Evolutionary conservation across 164 flowering plant genomes (phyloP).

Genomic region (Chimonanthus salicifolius): DNA sequence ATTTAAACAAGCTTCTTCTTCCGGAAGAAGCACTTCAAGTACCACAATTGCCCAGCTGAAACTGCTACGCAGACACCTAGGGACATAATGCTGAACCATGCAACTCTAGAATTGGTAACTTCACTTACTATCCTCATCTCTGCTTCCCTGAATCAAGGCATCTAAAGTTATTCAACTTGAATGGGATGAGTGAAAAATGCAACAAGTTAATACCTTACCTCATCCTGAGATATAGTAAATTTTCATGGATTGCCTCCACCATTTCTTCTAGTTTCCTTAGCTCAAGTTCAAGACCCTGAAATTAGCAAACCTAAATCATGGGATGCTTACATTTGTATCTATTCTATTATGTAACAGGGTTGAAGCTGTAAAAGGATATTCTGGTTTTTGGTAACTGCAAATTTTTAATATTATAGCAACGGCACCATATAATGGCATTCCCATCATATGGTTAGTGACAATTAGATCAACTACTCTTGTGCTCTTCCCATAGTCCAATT

Average conservation of each 20-base stretch:
- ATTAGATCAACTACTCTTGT: no score
- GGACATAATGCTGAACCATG: slow-evolving; percentile 73
- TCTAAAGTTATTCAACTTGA: not conserved
- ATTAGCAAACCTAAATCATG: slow-evolving; percentile 1
- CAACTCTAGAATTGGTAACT: slow-evolving; percentile 67
- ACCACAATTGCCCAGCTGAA: slow-evolving; percentile 60
- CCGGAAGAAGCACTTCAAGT: slow-evolving; percentile 72
- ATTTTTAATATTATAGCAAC: no score
- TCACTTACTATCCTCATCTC: slow-evolving; percentile 86
- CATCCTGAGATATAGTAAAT: slow-evolving; percentile 61
- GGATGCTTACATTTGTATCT: not conserved
- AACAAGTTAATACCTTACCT: slow-evolving; percentile 33
- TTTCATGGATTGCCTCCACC: slow-evolving; percentile 84
- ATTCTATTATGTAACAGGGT: not conserved
- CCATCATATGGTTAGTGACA: no score
- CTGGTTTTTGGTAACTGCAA: no score
- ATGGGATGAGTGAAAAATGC: not conserved
- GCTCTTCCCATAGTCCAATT: no score
- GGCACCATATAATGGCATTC: no score
- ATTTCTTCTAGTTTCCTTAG: slow-evolving; percentile 85
- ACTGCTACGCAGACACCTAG: slow-evolving; percentile 69
- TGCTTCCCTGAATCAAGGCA: slow-evolving; percentile 35
- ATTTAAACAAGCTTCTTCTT: slow-evolving; percentile 87
- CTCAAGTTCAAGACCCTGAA: slow-evolving; percentile 90
- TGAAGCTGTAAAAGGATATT: no score